phyloP scores from a whole-genome alignment of 768 basidiomycete genomes.

The Fomitopsis pulvina region DNA sequence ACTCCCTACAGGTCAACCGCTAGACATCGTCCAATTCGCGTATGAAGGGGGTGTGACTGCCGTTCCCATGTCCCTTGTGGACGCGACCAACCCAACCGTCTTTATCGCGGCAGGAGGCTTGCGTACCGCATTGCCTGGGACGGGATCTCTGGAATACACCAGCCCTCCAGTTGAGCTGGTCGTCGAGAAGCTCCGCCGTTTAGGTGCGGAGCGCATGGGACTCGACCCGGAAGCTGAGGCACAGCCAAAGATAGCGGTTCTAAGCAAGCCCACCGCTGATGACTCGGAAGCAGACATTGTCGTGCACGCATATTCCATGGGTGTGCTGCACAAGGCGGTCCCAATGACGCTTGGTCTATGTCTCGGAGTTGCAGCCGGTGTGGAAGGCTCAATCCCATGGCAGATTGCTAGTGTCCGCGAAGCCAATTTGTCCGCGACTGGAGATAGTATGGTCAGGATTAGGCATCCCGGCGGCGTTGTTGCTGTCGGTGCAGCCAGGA shows the following conservation, averaged over 20 bases:
- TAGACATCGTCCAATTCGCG: conserved; percentile 36
- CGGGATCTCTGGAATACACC: conserved; percentile 6
- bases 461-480: conserved; percentile 63
- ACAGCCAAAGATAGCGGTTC: conserved; percentile 64
- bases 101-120: conserved; percentile 48
- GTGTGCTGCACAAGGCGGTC: conserved; percentile 61
- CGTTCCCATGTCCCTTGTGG: conserved; percentile 45
- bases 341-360: conserved; percentile 71
- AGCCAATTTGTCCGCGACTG: conserved; percentile 5
- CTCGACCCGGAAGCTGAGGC: conserved; percentile 56
- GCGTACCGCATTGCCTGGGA: conserved; percentile 21
- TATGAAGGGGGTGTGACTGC: neutral
- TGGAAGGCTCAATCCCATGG: conserved; percentile 50
- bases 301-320: conserved; percentile 64
- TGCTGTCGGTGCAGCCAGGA: conserved; percentile 51
- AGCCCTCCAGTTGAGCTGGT: conserved; percentile 17
- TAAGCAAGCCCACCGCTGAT: conserved; percentile 31
- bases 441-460: conserved; percentile 36
- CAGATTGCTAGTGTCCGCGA: conserved; percentile 32
- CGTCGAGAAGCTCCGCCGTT: conserved; percentile 49
- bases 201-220: conserved; percentile 54
- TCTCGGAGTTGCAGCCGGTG: conserved; percentile 55
- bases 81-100: conserved; percentile 72
- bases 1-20: conserved; percentile 51
- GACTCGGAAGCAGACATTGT: conserved; percentile 39